These are phyloP conservation scores for Cichorium intybus DNA, from an alignment of 140 eudicot species.

Conservation along the genomic window DNA sequence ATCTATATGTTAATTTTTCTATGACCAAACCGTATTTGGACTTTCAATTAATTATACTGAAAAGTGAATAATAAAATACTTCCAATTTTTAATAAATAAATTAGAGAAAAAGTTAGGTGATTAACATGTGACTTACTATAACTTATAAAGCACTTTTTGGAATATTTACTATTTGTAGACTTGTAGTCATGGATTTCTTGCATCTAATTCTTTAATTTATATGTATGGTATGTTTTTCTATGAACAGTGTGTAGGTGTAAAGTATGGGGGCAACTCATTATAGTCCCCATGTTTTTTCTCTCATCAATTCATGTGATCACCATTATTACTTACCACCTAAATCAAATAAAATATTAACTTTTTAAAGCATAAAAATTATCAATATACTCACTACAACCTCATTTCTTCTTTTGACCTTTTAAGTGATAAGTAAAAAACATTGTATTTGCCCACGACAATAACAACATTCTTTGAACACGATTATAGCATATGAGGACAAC, in stretches of 20 bases:
- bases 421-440: no score
- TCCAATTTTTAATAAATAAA: neutral
- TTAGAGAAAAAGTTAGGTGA: neutral
- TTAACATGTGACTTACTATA: constrained; percentile 28
- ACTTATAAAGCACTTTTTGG: constrained; percentile 6
- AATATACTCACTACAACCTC: neutral
- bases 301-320: constrained; percentile 59
- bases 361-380: constrained; percentile 4
- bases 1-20: neutral
- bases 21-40: neutral
- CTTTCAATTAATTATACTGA: neutral
- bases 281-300: constrained; percentile 42
- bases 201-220: neutral
- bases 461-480: neutral
- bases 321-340: constrained; percentile 50
- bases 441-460: no score
- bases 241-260: constrained; percentile 34
- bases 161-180: constrained; percentile 26
- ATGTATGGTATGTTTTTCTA: neutral
- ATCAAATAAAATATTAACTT: constrained; percentile 26
- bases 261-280: constrained; percentile 53
- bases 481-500: no score
- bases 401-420: neutral
- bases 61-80: neutral
- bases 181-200: constrained; percentile 32